Evolutionary conservation across 2,329 filamentous ascomycete genomes (phyloP), one percentile per base, ranked within the genome.

Genomic region (Venturia oleaginea): DNA sequence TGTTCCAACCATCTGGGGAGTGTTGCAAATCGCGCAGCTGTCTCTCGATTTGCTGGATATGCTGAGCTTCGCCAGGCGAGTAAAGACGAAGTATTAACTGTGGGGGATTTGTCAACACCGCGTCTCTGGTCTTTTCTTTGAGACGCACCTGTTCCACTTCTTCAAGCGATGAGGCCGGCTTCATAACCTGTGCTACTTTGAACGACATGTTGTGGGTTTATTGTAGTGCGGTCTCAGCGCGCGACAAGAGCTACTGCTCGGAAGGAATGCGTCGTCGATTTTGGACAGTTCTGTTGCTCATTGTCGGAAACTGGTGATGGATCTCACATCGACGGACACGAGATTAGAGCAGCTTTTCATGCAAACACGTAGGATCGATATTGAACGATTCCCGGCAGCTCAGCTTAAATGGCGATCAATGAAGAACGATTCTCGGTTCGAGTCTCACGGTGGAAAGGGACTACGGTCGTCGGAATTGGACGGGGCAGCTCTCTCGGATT

Each of bases 1-100:
- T 82, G 64, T 89, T 83, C 94, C 94, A 99, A 64, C 92, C 93
- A 70, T 90, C 82, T 1, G 87, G 81, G 2, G 91, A 90, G 69
- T 86, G 86, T 72, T 97, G 94, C 22, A 97, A 79, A 32, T 82
- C 81, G 67, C 94, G 90, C 17, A 99, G 80, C 17, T 87, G 85
- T 65, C 89, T 86, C 73, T 97, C 90, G 59, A 86, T 85, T 61
- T 79, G 75, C 34, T 72, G 71, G 68, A 78, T 79, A 71, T 78
- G 79, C 72, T 73, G 76, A 37, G 76, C 74, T 11, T 76, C 70
- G 32, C 73, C 76, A 38, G 81, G 79, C 59, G 78, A 74, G 66
- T 84, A 84, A 13, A 85, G 71, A 24, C 79, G 76, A 65, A 79
- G 77, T 68, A 85, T 78, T 32, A 84, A 76, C 70, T 77, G 66